Conservation (phyloP, 164 flowering plant genomes). For the Nymphaea thermarum region DNA sequence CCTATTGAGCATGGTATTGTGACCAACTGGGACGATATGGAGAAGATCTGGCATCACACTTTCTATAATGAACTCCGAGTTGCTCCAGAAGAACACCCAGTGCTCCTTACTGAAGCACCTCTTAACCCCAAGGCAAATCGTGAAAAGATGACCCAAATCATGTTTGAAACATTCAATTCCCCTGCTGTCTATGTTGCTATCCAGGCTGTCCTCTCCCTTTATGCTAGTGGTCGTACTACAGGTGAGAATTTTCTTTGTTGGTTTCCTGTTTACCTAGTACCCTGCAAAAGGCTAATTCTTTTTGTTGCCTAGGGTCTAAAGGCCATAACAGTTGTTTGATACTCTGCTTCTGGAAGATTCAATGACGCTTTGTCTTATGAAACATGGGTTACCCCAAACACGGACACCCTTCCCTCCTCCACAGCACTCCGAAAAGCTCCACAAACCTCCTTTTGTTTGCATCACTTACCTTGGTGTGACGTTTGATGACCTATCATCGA, state of each 20-base stretch:
- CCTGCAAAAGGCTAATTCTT: no score
- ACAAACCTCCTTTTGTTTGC: no score
- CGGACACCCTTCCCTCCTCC: no score
- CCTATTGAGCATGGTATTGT: constrained; percentile 79
- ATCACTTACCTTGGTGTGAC: no score
- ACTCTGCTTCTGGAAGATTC: no score
- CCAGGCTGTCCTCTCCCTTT: constrained; percentile 69
- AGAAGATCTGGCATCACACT: constrained; percentile 78
- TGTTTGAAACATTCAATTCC: constrained; percentile 70
- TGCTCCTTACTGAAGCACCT: constrained; percentile 70
- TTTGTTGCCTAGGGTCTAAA: no score
- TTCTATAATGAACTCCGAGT: constrained; percentile 79
- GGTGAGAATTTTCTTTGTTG: constrained; percentile 17
- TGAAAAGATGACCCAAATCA: constrained; percentile 72
- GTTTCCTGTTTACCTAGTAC: no score
- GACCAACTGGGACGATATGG: constrained; percentile 83
- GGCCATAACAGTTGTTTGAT: no score
- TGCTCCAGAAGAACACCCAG: constrained; percentile 74
- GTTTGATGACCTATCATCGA: no score
- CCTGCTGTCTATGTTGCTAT: constrained; percentile 82
- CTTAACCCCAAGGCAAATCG: constrained; percentile 72
- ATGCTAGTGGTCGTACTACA: constrained; percentile 73
- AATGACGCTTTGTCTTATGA: no score
- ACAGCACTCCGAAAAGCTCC: no score
- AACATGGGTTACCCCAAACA: no score